Conservation (phyloP, 306 rosid species). For the Sicyos baderoa region DNA sequence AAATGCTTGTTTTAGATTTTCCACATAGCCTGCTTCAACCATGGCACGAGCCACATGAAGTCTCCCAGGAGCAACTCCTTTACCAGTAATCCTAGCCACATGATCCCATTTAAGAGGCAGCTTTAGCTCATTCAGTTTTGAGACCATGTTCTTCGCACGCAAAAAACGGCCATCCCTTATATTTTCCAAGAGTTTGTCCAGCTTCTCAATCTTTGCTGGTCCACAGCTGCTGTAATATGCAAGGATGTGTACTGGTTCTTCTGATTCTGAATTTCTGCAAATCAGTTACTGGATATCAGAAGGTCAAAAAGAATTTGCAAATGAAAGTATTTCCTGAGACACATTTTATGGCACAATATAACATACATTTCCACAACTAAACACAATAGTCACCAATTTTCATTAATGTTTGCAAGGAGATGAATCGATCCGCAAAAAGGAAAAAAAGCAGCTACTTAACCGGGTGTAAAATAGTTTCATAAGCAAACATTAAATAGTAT, state of each 20-base stretch:
- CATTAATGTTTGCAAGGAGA: background rate
- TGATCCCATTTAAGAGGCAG: conserved; percentile 91
- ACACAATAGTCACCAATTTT: background rate
- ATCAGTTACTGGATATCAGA: conserved; percentile 22
- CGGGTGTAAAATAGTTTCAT: background rate
- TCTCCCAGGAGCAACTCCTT: conserved; percentile 96
- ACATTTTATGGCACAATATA: background rate
- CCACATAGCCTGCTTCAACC: conserved; percentile 90
- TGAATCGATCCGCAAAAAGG: background rate
- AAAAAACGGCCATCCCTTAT: conserved; percentile 85
- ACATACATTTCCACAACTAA: background rate
- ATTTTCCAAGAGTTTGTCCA: conserved; percentile 58
- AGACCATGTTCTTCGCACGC: conserved; percentile 78
- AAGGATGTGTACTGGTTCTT: conserved; percentile 88
- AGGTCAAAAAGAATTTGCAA: conserved; percentile 6
- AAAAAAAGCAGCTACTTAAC: background rate
- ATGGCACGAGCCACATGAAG: conserved; percentile 89
- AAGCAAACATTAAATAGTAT: background rate
- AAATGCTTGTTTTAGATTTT: conserved; percentile 85
- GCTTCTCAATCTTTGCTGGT: conserved; percentile 51
- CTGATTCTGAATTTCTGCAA: conserved; percentile 51
- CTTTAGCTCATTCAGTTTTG: conserved; percentile 77
- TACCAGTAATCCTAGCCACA: conserved; percentile 80
- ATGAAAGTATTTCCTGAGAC: background rate
- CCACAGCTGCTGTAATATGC: conserved; percentile 97